phyloP scores from a whole-genome alignment of 2,329 filamentous ascomycete species.

The Biscogniauxia sp. region DNA sequence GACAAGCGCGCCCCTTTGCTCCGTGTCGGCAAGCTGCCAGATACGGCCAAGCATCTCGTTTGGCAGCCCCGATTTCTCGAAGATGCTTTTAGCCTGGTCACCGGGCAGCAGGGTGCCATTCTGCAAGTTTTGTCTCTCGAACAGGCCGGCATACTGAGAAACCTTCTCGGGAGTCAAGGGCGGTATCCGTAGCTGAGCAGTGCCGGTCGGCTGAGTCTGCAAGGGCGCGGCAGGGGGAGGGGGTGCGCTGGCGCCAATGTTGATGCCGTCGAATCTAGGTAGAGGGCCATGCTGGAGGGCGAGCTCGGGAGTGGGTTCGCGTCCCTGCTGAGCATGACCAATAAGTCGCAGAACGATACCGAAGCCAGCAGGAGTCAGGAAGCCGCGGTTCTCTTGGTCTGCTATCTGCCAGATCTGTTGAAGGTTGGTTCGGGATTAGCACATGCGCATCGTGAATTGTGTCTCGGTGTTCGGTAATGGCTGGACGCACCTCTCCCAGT shows the following conservation, averaged over 20 bases:
- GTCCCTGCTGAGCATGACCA: constrained; percentile 87
- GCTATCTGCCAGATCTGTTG: constrained; percentile 96
- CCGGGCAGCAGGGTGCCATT: constrained; percentile 72
- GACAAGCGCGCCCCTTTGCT: constrained; percentile 83
- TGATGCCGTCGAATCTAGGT: constrained; percentile 84
- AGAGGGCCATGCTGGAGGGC: constrained; percentile 85
- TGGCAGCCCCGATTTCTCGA: constrained; percentile 85
- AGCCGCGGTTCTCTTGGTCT: constrained; percentile 92
- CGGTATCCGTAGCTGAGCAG: constrained; percentile 78
- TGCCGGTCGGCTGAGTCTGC: constrained; percentile 58
- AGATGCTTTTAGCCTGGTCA: constrained; percentile 88
- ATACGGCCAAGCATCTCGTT: constrained; percentile 92
- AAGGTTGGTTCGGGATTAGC: background rate
- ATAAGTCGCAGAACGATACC: constrained; percentile 91
- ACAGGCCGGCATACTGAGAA: constrained; percentile 82
- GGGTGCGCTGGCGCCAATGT: constrained; percentile 35
- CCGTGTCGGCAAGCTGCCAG: constrained; percentile 92
- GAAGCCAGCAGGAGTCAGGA: constrained; percentile 90
- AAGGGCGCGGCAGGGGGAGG: constrained; percentile 49
- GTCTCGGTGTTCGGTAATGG: background rate
- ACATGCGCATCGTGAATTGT: background rate
- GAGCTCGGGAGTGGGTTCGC: constrained; percentile 75
- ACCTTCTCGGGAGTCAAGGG: constrained; percentile 86
- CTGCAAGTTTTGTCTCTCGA: constrained; percentile 81
- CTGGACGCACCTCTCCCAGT: constrained; percentile 74